Base-by-base conservation (phyloP, 164 flowering plant species). In the Piper betle region DNA sequence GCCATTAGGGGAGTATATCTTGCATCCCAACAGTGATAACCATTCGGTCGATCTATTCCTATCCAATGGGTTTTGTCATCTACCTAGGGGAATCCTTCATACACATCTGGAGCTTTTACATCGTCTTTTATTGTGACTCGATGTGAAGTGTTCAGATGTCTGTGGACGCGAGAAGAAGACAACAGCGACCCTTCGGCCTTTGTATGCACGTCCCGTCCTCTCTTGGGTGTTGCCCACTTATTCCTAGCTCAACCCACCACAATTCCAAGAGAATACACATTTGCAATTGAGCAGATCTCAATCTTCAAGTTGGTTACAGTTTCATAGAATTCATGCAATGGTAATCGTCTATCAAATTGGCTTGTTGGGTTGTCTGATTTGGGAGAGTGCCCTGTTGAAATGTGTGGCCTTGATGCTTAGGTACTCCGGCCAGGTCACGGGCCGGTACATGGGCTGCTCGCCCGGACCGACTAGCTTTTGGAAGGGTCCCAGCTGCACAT, bases 381-480 rank as follows among this genome's bases (percentile, higher is more conserved):
- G 66, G 1, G 85, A 77, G 6, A 89, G 85, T 3, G 96, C 93
- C 68, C 84, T 81, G 66, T 84, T 74, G 74, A 89, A 85, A 66
- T 75, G 83, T 68, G 77, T 78, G 2, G 85, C 93, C 69, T 92
- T 92, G 19, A 73, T 69, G 55, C 78, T 74, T 11, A 92, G 82
- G 68, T 89, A 92, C 69, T 89, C 96, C 4, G 43, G 71, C 93
- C 92, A 87, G 37, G 87, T 81, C 38, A 89, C 71, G 0, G 91
- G 54, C 39, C 84, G 79, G 61, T 87, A 92, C 0, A 83, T 72
- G 10, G 85, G 81, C 1, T 88, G 82, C 4, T 70, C 65, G 37
- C 18, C 55, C 3, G 79, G 71, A 61, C 73, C 78, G 0, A 80
- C 66, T 1, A 89, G 76, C 40, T 75, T 78, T 0, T 72, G 41